Base-by-base conservation (phyloP, 805 yeast species). In the Cyberlindnera suaveolens region DNA sequence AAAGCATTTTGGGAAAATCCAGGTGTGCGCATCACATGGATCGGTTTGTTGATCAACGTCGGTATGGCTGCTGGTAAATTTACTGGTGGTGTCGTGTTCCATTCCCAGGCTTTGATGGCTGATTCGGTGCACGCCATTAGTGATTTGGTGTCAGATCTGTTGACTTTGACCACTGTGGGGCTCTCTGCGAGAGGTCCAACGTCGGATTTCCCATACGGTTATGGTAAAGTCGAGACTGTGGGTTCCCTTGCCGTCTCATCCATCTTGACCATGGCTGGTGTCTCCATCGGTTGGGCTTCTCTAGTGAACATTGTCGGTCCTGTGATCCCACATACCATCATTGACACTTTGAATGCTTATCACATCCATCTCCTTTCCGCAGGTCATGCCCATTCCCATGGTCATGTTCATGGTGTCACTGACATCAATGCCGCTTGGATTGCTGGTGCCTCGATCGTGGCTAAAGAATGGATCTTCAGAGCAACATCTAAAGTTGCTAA, bases 381-480 rank as follows among this genome's bases (percentile, higher is more conserved):
- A 40, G 60, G 63, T 4, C 74, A 67, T 44, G 45, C 50, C 15
- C 66, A 61, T 38, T 40, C 60, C 18, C 67, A 61, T 38, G 35
- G 52, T 1, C 65, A 55, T 26, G 56, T 57, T 8, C 55, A 54
- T 13, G 75, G 69, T 33, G 68, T 74, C 0, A 77, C 86, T 0
- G 77, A 88, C 56, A 77, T 93, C 51, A 89, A 88, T 60, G 99
- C 99, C 3, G 97, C 96, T 3, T 89, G 96, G 95, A 73, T 93
- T 36, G 99, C 99, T 0, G 80, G 84, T 44, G 96, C 81, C 1
- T 87, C 96, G 1, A 87, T 93, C 46, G 77, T 73, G 4, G 75
- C 89, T 34, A 93, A 93, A 60, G 99, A 93, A 63, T 78, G 95
- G 76, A 77, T 93, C 34, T 93, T 78, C 65, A 78, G 78, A 45